A percentile compares a stretch with the other conserved stretches of the same genome.
Evolutionary conservation across 345 rosid genomes (phyloP).

Genomic region (Microthlaspi erraticum): DNA sequence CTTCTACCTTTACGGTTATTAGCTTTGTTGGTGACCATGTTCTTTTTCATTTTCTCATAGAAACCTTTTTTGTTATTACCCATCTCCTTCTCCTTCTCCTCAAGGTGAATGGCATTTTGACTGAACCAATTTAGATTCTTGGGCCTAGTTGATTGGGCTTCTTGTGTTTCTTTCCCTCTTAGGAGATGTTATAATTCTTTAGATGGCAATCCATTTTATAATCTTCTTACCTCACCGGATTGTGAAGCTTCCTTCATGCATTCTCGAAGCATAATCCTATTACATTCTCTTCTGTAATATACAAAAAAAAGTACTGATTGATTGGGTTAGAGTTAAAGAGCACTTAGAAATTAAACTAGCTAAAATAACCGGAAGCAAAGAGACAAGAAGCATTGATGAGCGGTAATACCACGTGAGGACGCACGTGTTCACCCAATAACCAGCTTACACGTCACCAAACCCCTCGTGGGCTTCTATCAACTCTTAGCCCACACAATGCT

Average conservation of each 20-base stretch:
- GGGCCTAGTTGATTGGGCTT: too few species aligned
- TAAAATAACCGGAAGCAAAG: constrained; percentile 23
- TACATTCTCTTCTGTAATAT: background rate
- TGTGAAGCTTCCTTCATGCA: too few species aligned
- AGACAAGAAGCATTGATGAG: constrained; percentile 25
- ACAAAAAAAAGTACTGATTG: background rate
- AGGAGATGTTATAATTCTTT: too few species aligned
- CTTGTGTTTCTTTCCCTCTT: too few species aligned
- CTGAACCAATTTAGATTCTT: constrained; percentile 42
- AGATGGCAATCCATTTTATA: too few species aligned
- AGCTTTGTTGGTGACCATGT: constrained; percentile 58
- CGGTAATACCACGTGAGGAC: constrained; percentile 22
- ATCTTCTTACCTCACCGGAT: too few species aligned
- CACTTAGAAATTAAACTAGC: background rate
- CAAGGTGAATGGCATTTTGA: constrained; percentile 65
- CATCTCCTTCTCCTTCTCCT: constrained; percentile 79
- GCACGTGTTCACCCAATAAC: constrained; percentile 24
- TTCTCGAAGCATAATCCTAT: too few species aligned
- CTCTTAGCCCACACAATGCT: constrained; percentile 4
- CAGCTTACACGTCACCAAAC: constrained; percentile 15
- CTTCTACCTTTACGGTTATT: constrained; percentile 72
- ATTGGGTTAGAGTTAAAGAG: background rate
- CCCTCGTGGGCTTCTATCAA: constrained; percentile 19
- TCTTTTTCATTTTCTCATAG: constrained; percentile 62
- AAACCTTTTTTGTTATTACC: constrained; percentile 53